Evolutionary conservation across 225 moss, liverwort and hornwort genomes (phyloP).

Genomic region (Climacium dendroides): DNA sequence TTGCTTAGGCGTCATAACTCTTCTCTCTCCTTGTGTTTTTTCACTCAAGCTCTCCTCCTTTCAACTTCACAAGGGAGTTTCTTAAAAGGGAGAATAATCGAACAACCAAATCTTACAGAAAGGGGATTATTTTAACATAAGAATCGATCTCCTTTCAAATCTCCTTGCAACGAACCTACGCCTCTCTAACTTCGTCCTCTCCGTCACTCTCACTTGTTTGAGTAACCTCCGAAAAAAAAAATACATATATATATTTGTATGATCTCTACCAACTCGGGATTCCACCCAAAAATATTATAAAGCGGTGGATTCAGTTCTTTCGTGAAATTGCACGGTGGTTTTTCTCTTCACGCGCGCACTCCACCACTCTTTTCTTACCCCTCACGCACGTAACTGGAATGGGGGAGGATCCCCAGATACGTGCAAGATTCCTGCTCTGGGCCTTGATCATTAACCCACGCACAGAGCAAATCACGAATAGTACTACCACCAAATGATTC

Average conservation of each 20-base stretch:
- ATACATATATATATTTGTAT: not conserved
- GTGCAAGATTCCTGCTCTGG: not conserved
- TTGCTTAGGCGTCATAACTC: not conserved
- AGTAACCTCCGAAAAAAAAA: not conserved
- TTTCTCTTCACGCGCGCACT: not conserved
- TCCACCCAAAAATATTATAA: not conserved
- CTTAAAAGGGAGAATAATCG: not conserved
- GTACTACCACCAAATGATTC: not conserved
- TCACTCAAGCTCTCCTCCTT: not conserved
- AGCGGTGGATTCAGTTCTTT: not conserved
- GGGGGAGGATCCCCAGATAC: constrained; percentile 3
- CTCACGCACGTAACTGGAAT: constrained; percentile 1
- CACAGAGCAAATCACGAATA: not conserved
- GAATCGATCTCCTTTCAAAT: not conserved
- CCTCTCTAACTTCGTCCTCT: not conserved
- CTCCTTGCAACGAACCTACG: not conserved
- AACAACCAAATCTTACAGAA: no score
- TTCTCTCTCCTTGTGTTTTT: not conserved
- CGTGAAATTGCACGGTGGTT: not conserved
- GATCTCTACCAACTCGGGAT: not conserved
- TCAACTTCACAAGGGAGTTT: not conserved
- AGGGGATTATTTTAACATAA: not conserved
- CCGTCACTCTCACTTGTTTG: not conserved
- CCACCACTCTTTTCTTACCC: not conserved
- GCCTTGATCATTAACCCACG: not conserved